These are phyloP conservation scores for Solanum virginianum DNA, from an alignment of 257 asterid genomes.

Conservation along the genomic window DNA sequence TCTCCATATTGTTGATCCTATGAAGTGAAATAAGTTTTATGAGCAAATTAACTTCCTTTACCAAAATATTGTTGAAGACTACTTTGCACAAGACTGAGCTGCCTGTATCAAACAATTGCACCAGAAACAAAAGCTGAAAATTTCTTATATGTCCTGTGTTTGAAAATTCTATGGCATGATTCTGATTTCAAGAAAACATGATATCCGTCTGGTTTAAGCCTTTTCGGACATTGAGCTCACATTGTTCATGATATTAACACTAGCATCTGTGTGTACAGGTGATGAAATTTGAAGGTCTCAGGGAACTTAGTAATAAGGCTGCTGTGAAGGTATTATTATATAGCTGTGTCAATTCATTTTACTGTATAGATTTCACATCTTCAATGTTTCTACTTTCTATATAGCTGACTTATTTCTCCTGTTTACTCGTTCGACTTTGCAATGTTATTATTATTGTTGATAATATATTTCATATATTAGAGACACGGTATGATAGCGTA, in stretches of 20 bases:
- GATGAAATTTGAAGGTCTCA: slow-evolving; percentile 85
- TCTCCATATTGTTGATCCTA: background rate
- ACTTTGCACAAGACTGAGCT: background rate
- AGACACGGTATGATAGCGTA: too few species aligned
- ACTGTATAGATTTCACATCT: too few species aligned
- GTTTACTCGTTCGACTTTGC: too few species aligned
- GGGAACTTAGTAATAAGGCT: slow-evolving; percentile 74
- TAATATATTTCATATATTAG: too few species aligned
- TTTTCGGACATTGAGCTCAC: background rate
- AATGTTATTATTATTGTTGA: too few species aligned
- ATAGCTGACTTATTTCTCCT: too few species aligned
- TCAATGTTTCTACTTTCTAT: too few species aligned
- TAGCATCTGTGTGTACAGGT: slow-evolving; percentile 26
- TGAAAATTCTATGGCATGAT: background rate
- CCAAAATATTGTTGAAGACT: background rate
- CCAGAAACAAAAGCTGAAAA: background rate
- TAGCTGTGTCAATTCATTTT: too few species aligned
- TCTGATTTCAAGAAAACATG: background rate
- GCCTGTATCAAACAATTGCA: background rate
- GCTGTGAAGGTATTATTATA: slow-evolving; percentile 64
- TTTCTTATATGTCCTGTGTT: background rate
- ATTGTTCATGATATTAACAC: background rate
- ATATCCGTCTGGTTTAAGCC: background rate
- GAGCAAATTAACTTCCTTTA: background rate
- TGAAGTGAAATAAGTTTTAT: background rate